phyloP scores from a whole-genome alignment of 139 green algal species.

The Chlamydomonas incerta region DNA sequence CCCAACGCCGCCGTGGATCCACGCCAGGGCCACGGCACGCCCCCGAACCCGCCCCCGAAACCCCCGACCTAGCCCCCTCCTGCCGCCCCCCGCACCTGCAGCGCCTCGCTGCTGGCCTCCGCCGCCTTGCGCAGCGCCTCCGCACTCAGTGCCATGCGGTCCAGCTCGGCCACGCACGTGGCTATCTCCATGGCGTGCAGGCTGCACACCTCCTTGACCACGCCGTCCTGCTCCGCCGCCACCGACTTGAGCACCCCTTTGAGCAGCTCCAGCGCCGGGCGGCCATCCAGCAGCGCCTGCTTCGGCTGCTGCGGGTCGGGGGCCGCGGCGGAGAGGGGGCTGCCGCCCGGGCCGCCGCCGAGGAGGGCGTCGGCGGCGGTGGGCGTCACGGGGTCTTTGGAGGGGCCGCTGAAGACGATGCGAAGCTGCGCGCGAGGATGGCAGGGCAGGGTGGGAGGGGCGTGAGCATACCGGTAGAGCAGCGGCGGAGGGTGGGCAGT shows the following conservation, averaged over 20 bases:
- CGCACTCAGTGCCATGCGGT: slow-evolving; percentile 46
- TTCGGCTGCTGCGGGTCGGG: not conserved
- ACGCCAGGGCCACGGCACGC: no score
- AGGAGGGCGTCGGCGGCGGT: no score
- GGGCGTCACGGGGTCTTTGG: not conserved
- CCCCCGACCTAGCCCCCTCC: no score
- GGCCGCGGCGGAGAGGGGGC: not conserved
- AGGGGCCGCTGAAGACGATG: slow-evolving; percentile 10
- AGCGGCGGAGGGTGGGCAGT: no score
- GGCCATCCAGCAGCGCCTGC: slow-evolving; percentile 20
- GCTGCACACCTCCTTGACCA: slow-evolving; percentile 66
- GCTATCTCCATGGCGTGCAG: slow-evolving; percentile 72
- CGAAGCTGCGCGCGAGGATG: not conserved
- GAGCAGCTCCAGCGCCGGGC: slow-evolving; percentile 44
- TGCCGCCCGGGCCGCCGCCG: no score
- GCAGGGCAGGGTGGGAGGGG: no score
- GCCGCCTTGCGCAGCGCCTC: slow-evolving; percentile 54
- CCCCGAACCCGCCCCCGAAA: no score
- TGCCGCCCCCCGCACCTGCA: slow-evolving; percentile 57
- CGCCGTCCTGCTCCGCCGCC: slow-evolving; percentile 57
- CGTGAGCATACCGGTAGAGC: no score
- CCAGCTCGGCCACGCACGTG: slow-evolving; percentile 65
- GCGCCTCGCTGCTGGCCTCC: slow-evolving; percentile 39
- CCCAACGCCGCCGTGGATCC: no score
- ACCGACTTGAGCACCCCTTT: slow-evolving; percentile 51